These are phyloP conservation scores for Pulveroboletus sp. DNA, from an alignment of 768 basidiomycete genomes.

Conservation along the genomic window DNA sequence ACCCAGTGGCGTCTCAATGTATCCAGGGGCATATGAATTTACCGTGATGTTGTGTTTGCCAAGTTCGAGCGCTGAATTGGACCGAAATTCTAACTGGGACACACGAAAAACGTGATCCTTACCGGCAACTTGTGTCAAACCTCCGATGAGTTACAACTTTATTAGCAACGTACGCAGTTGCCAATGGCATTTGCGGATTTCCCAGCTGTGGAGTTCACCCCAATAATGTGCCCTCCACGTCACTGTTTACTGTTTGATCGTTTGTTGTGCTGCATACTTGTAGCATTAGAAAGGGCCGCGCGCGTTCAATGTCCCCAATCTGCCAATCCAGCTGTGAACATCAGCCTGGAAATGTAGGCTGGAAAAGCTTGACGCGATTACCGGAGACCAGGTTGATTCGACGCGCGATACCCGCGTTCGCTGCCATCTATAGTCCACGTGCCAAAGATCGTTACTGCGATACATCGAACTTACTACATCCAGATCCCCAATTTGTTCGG, in stretches of 20 bases:
- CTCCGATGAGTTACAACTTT: neutral
- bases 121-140: neutral
- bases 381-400: no score
- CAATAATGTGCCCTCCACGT: neutral
- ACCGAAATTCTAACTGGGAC: neutral
- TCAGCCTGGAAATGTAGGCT: neutral
- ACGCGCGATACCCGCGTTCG: constrained; percentile 8
- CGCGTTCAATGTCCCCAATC: neutral
- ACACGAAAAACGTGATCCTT: neutral
- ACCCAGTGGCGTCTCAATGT: neutral
- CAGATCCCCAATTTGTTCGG: neutral
- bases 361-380: neutral
- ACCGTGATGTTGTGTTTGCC: neutral
- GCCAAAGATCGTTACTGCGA: neutral
- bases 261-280: neutral
- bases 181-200: neutral
- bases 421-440: constrained; percentile 5
- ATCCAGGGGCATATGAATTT: neutral
- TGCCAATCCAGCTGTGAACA: neutral
- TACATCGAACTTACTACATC: constrained; percentile 2
- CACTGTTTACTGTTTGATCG: neutral
- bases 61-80: neutral
- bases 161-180: neutral
- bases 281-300: neutral
- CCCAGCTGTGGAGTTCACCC: neutral